Base-by-base conservation (phyloP, 2,329 filamentous ascomycete species). In the Exophiala spinifera region DNA sequence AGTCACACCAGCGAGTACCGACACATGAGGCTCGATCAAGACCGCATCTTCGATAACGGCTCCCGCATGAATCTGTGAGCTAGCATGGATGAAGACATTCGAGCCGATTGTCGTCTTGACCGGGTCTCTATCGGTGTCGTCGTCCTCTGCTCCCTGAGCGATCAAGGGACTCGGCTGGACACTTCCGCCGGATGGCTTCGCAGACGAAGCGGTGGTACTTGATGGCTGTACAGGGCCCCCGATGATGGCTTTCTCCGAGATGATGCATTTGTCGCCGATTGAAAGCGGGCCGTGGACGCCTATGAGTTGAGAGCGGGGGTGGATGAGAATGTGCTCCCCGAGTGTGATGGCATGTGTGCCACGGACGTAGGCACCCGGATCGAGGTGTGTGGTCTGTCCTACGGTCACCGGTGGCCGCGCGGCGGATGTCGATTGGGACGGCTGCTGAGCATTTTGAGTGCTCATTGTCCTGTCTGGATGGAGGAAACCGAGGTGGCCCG, bases 271-370 rank as follows among this genome's bases (percentile, higher is more conserved):
- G 55, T 89, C 84, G 21, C 91, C 91, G 56, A 95, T 82, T 23
- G 85, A 84, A 62, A 97, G 84, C 40, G 90, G 86, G 3, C 90
- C 90, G 48, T 86, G 79, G 53, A 84, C 84, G 7, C 92, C 87
- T 65, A 91, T 88, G 53, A 96, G 80, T 58, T 86, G 84, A 14
- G 86, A 83, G 46, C 91, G 88, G 1, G 94, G 91, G 66, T 97
- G 92, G n/a, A 99, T 74, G 5, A 96, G 82, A 3, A 84, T 86
- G 66, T 90, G 85, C 20, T 88, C 79, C 53, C 86, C 86, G 59
- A 97, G 84, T 42, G 83, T 86, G 60, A 99, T 89, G 1, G 84
- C 85, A 68, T 95, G 81, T 2, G 81, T 84, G 60, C 94, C 94
- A n/a, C 72, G 82, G 48, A 80, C 70, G 47, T 78, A 70, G 49